Base-by-base conservation (phyloP, 495 filamentous ascomycete genomes). In the Penicillium alfredii region DNA sequence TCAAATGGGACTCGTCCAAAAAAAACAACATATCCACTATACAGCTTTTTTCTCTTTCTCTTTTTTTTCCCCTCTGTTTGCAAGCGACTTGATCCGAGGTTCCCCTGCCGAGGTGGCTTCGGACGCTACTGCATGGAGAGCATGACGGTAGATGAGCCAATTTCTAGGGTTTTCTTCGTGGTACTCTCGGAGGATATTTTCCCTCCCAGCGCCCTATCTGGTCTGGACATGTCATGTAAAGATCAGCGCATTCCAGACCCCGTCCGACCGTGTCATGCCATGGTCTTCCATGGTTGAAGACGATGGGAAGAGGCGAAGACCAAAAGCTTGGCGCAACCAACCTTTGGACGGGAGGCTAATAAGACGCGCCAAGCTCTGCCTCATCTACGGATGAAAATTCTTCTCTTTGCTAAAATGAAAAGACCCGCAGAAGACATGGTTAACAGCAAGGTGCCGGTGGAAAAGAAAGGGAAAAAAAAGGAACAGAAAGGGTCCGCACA, bases 1-100 rank as follows among this genome's bases (percentile, higher is more conserved):
- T 49, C 46, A 51, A 21, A 49, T 44, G 18, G 14, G 29, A 49
- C 30, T 23, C 28, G 40, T 52, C 37, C 18, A 33, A 32, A 42
- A 19, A 12, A 30, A 14, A 14, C 7, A 15, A 30, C 27, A 30
- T 3, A 30, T 30, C 27, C 14, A 14, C 14, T 30, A n/a, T n/a
- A n/a, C n/a, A n/a, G n/a, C n/a, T n/a, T n/a, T 4, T 8, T 4
- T 15, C 28, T 19, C 34, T 15, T n/a, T n/a, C n/a, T n/a, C n/a
- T n/a, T n/a, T n/a, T n/a, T n/a, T n/a, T n/a, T n/a, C n/a, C n/a
- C n/a, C n/a, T n/a, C 15, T 26, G 31, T 41, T 17, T 12, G 17
- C 16, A 18, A 18, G 19, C 9, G 13, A 28, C 24, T 29, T 31
- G 37, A 13, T 34, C 34, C 38, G 39, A 38, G 3, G 25, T 42